A percentile compares a stretch with the other conserved stretches of the same genome.
phyloP scores from a whole-genome alignment of 2,329 filamentous ascomycete genomes.

The Claviceps pusilla region DNA sequence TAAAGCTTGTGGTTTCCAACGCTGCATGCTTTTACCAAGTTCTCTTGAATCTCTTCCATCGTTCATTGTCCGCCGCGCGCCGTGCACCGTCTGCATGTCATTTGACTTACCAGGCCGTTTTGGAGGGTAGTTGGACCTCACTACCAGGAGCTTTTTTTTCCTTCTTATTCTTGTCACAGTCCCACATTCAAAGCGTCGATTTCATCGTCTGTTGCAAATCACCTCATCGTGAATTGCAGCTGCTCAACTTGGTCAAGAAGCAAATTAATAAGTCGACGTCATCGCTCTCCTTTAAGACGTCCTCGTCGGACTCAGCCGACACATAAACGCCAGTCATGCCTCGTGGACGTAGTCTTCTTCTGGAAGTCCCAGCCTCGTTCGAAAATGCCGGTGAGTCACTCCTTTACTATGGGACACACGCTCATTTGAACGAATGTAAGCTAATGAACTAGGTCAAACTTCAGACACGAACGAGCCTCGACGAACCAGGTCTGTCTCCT shows the following conservation, averaged over 20 bases:
- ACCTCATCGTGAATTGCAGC: not conserved
- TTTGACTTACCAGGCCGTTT: no score
- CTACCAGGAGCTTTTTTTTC: no score
- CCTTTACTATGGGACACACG: not conserved
- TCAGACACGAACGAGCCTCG: not conserved
- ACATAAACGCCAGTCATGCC: conserved; percentile 11
- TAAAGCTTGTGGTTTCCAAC: not conserved
- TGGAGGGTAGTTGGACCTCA: no score
- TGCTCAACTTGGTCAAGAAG: not conserved
- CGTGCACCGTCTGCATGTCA: no score
- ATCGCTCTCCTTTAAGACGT: not conserved
- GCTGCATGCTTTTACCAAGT: not conserved
- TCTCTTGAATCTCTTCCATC: not conserved
- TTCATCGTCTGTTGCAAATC: not conserved
- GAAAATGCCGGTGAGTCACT: not conserved
- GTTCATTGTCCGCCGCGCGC: no score
- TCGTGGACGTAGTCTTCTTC: conserved; percentile 15
- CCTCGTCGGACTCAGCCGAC: not conserved
- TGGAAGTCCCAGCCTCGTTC: not conserved
- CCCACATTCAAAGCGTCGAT: no score
- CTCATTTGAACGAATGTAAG: not conserved
- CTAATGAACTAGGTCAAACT: not conserved
- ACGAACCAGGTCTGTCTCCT: conserved; percentile 1
- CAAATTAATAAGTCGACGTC: not conserved
- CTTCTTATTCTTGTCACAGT: no score